Percentiles rank a stretch among this genome's conserved stretches.
phyloP scores from a whole-genome alignment of 2,329 filamentous ascomycete species.

The Paramyrothecium sp. region DNA sequence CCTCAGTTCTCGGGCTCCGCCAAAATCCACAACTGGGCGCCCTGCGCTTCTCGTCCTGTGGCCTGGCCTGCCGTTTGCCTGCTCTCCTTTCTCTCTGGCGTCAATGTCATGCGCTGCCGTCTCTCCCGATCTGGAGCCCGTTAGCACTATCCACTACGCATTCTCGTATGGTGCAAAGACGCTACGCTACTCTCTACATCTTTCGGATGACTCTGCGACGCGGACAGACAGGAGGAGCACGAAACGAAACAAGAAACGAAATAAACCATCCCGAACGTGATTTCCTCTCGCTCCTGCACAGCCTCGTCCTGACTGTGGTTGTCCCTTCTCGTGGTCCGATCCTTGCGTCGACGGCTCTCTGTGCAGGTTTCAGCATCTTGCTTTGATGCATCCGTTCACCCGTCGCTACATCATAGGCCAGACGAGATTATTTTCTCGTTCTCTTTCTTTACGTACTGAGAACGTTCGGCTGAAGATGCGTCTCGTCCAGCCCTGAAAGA shows the following conservation, averaged over 20 bases:
- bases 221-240: not conserved
- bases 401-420: no score
- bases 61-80: not conserved
- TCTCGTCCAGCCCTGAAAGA: not conserved
- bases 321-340: not conserved
- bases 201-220: not conserved
- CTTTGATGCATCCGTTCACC: not conserved
- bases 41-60: not conserved
- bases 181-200: not conserved
- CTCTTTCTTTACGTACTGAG: no score
- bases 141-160: not conserved
- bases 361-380: not conserved
- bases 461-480: no score
- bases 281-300: not conserved
- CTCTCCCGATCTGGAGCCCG: not conserved
- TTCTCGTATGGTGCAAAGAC: not conserved
- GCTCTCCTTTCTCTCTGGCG: not conserved
- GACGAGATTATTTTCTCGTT: no score
- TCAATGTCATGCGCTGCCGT: not conserved
- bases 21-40: not conserved
- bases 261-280: not conserved
- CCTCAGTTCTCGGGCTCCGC: not conserved
- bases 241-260: slow-evolving; percentile 1
- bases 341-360: not conserved
- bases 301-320: not conserved